Conservation (phyloP, 2,329 filamentous ascomycete species). For the Exophiala spinifera region DNA sequence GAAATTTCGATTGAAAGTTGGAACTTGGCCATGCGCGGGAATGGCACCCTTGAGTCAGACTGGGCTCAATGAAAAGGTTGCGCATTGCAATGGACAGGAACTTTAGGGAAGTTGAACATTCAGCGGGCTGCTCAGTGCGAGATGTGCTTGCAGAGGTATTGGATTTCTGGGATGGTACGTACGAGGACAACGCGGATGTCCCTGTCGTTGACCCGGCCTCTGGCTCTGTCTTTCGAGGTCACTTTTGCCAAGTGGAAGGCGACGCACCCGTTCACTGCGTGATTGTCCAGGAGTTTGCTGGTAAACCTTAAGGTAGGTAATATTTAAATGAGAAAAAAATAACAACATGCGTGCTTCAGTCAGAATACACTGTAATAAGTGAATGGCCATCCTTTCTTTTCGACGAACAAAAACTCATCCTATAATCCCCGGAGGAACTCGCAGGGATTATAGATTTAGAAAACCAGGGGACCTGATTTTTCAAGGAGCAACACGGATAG, state of each 20-base stretch:
- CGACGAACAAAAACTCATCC: neutral
- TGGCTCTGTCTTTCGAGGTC: constrained; percentile 3
- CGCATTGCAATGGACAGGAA: constrained; percentile 28
- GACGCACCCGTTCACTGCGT: neutral
- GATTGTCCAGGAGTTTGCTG: neutral
- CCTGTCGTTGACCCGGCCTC: constrained; percentile 2
- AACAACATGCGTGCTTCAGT: no score
- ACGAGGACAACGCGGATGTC: constrained; percentile 3
- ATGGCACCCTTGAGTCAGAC: constrained; percentile 26
- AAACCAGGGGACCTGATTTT: no score
- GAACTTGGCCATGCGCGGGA: constrained; percentile 27
- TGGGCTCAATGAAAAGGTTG: constrained; percentile 27
- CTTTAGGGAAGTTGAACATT: constrained; percentile 24
- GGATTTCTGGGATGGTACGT: constrained; percentile 29
- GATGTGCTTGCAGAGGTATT: constrained; percentile 25
- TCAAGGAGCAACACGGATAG: no score
- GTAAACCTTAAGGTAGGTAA: neutral
- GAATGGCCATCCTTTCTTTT: neutral
- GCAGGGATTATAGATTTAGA: no score
- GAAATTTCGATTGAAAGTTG: constrained; percentile 21
- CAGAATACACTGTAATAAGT: no score
- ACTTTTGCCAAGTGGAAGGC: constrained; percentile 12
- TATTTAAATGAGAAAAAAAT: neutral
- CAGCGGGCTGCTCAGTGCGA: constrained; percentile 23
- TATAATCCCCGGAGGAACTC: no score